Evolutionary conservation across 2,329 filamentous ascomycete species (phyloP), one percentile per base, ranked within the genome.

Genomic region (Cadophora malorum): DNA sequence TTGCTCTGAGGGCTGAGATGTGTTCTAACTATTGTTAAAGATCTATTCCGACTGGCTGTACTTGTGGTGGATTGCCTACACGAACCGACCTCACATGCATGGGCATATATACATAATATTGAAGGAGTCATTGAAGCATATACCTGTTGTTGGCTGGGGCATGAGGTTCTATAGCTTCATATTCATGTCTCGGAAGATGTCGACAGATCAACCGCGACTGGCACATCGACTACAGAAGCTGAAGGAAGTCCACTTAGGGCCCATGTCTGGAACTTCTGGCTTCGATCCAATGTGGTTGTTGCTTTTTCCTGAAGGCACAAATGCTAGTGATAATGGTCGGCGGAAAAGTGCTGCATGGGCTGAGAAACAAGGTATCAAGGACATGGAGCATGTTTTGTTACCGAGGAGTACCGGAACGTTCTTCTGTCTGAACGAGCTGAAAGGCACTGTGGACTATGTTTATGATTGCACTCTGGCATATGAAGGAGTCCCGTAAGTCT

Each of bases 401-500:
- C 93, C 93, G 0, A 85, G 93, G 63, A 94, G 91, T 78, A 96
- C 92, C 0, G 93, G 93, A 60, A 86, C 91, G 70, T 91, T 87
- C 72, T 96, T 94, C 76, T 94, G 91, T 74, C 80, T 97, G 53
- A 89, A 90, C 70, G 90, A 96, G 78, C 82, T 97, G 16, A 87
- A 88, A 74, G 87, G 85, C 9, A 90, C 90, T 0, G 88, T 94
- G 0, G 91, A 96, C 12, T 96, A 92, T 81, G 83, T 97, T 0
- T 97, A 97, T 74, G 93, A 97, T 80, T 97, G 94, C 79, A 98
- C 96, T 0, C 90, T 99, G 66, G 94, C 93, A 4, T 99, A 99
- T 77, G 95, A 97, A 80, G 95, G 96, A 16, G 88, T 97, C 53
- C 92, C 92, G 90, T 95, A 86, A 84, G 93, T 90, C n/a, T n/a